A percentile compares a stretch with the other conserved stretches of the same genome.
Evolutionary conservation across 352 stramenopile species (phyloP).

Genomic region (Phytopythium mirpurense): DNA sequence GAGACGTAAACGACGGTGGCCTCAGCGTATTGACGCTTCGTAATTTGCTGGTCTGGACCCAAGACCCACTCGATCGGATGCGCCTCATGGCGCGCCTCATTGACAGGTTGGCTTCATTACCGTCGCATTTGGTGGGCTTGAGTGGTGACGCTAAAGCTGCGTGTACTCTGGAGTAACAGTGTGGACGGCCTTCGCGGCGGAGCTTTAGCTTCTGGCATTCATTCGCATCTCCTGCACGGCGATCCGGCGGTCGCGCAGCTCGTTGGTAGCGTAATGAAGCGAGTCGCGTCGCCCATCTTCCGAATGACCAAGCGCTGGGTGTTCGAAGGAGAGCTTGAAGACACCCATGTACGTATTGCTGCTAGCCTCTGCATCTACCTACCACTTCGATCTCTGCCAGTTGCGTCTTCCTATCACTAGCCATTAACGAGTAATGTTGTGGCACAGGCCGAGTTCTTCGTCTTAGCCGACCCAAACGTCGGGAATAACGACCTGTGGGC

Average conservation of each 20-base stretch:
- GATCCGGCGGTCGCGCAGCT: slow-evolving; percentile 74
- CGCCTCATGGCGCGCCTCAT: slow-evolving; percentile 88
- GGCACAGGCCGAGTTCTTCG: slow-evolving; percentile 82
- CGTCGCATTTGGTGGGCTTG: not conserved
- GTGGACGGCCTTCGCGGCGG: slow-evolving; percentile 83
- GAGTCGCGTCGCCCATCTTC: slow-evolving; percentile 72
- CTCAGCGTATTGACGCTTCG: slow-evolving; percentile 78
- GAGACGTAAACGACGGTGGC: slow-evolving; percentile 27
- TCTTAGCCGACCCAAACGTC: slow-evolving; percentile 66
- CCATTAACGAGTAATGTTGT: not conserved
- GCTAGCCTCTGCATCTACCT: not conserved
- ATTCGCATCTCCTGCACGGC: slow-evolving; percentile 90
- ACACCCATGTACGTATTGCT: slow-evolving; percentile 58
- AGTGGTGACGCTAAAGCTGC: not conserved
- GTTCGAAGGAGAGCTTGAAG: slow-evolving; percentile 84
- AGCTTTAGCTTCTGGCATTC: slow-evolving; percentile 84
- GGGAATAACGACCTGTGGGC: slow-evolving; percentile 80
- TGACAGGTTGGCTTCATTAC: slow-evolving; percentile 44
- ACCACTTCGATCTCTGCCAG: not conserved
- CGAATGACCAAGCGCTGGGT: slow-evolving; percentile 88
- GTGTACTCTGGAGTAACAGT: slow-evolving; percentile 16
- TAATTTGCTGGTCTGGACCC: slow-evolving; percentile 88
- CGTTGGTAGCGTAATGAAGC: slow-evolving; percentile 78
- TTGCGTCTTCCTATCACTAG: not conserved
- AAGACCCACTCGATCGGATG: slow-evolving; percentile 85